These are phyloP conservation scores for Ceratobasidium sp. DNA, from an alignment of 1,284 basidiomycete genomes.

Conservation along the genomic window DNA sequence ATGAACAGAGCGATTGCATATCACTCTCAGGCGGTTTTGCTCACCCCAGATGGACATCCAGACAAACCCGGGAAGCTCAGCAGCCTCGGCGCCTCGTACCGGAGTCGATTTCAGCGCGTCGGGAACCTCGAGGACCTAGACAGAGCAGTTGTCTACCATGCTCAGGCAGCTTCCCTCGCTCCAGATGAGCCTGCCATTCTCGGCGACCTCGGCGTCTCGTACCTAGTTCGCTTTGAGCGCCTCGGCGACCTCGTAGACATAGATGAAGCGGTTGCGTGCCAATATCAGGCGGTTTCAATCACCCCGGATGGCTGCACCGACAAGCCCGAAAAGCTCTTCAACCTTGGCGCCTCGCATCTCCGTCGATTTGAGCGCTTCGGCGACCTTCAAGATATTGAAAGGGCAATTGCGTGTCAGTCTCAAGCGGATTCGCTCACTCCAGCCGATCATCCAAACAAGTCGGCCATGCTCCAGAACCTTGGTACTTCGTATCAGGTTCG, in stretches of 20 bases:
- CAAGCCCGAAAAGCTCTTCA: not conserved
- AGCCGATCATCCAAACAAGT: conserved; percentile 9
- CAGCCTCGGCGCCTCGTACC: no score
- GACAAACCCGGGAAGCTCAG: no score
- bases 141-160: no score
- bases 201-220: no score
- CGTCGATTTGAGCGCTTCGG: not conserved
- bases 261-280: not conserved
- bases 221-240: no score
- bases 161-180: no score
- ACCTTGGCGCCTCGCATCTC: not conserved
- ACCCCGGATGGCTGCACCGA: not conserved
- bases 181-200: no score
- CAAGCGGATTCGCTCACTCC: conserved; percentile 3
- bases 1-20: no score
- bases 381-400: not conserved
- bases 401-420: not conserved
- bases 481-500: not conserved
- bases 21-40: no score
- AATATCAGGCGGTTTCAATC: not conserved
- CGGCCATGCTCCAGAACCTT: not conserved
- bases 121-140: no score
- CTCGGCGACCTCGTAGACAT: not conserved
- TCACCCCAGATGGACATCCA: no score
- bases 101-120: no score